These are phyloP conservation scores for Chrysanthemum makinoi DNA, from an alignment of 129 eudicot genomes.

Conservation along the genomic window DNA sequence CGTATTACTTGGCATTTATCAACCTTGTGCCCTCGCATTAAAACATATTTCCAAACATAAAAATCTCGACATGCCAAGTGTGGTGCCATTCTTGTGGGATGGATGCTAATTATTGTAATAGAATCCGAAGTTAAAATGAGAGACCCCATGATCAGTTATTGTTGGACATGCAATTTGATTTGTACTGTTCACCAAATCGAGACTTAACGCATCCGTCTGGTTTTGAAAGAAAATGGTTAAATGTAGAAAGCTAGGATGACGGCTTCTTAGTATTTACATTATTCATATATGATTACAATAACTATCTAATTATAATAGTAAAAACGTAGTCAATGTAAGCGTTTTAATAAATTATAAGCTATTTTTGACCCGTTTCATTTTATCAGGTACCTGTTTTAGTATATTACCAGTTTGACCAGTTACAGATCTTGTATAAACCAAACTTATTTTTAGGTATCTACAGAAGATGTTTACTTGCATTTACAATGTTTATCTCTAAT, in stretches of 20 bases:
- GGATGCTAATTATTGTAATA: neutral
- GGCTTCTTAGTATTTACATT: neutral
- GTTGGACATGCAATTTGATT: neutral
- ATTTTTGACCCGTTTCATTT: neutral
- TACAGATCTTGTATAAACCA: neutral
- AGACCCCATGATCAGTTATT: neutral
- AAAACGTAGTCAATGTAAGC: neutral
- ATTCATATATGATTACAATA: too few species aligned
- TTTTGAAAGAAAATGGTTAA: neutral
- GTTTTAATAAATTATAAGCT: neutral
- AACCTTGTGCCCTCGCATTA: too few species aligned
- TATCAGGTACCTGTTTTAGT: too few species aligned
- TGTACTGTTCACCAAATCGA: neutral
- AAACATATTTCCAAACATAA: neutral
- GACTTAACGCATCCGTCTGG: neutral
- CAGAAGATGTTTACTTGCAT: neutral
- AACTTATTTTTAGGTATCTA: neutral
- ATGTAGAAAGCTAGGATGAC: slow-evolving; percentile 2
- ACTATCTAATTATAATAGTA: too few species aligned
- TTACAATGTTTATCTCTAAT: neutral
- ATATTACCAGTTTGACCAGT: neutral
- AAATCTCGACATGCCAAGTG: slow-evolving; percentile 2
- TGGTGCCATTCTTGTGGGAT: slow-evolving; percentile 2
- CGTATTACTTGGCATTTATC: neutral
- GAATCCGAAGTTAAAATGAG: neutral